Evolutionary conservation across 371 early-diverging fungal genomes (phyloP).

Genomic region (Mortierella polycephala): DNA sequence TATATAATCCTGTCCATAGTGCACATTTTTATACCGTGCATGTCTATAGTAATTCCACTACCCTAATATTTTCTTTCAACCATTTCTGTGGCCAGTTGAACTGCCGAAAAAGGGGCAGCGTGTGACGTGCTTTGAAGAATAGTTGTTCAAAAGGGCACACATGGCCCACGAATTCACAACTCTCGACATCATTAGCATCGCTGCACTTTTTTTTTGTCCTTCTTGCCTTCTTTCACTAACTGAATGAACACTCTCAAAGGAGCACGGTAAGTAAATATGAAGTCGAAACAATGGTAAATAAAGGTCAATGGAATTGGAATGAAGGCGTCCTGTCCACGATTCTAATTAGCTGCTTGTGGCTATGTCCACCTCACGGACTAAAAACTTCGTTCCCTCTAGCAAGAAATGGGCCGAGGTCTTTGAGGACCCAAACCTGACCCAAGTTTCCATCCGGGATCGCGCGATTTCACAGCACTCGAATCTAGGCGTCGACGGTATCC

Average conservation of each 20-base stretch:
- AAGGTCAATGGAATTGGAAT: too few species aligned
- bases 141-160: background rate
- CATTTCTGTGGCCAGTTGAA: background rate
- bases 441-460: conserved; percentile 38
- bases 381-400: conserved; percentile 7
- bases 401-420: conserved; percentile 53
- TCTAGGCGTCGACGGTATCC: conserved; percentile 50
- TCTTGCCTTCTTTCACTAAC: background rate
- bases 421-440: conserved; percentile 42
- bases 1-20: background rate
- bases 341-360: background rate
- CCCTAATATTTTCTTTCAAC: too few species aligned
- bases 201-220: background rate
- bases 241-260: conserved; percentile 54
- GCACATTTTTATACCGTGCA: too few species aligned
- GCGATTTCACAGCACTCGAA: conserved; percentile 40
- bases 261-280: conserved; percentile 27
- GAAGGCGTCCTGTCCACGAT: background rate
- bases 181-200: too few species aligned
- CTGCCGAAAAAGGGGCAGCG: background rate
- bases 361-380: background rate
- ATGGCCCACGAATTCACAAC: too few species aligned
- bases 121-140: conserved; percentile 2
- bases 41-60: too few species aligned
- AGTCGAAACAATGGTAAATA: background rate